Evolutionary conservation across 2,329 filamentous ascomycete species (phyloP), one percentile per base, ranked within the genome.

Genomic region (Fusarium nygamai): DNA sequence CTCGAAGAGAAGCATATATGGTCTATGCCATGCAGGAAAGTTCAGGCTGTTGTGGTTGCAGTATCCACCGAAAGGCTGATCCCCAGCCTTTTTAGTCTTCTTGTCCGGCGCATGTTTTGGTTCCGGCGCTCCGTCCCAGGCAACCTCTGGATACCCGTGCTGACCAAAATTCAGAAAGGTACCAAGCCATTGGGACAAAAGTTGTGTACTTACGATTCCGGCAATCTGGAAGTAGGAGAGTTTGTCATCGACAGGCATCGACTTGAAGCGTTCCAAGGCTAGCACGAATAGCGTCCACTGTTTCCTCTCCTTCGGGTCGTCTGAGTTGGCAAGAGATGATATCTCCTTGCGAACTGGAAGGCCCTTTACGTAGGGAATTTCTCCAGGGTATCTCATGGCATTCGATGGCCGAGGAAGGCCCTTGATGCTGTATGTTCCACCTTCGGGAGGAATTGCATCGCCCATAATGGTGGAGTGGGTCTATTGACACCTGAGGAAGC

Each of bases 1-100:
- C 53, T 73, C 70, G 6, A 73, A 74, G 2, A 73, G 39, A 0
- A 56, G n/a, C 71, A 75, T 72, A 6, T 70, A 72, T 0, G 65
- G 60, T 2, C 71, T 39, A 8, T 75, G 69, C 71, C 73, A 74
- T 8, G 64, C 59, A 1, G 68, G 69, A 10, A 72, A 72, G 20
- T 67, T 72, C 6, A 74, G 20, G 11, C 34, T 48, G n/a, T 74
- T 70, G 5, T 74, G 69, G 11, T 64, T 63, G 3, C 65, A 75
- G 9, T 72, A 75, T 5, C 65, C 53, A 2, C 71, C 61, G 20
- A 39, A 69, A 1, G 68, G 68, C 10, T 73, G 51, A 10, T 39
- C 50, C 3, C 68, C 64, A 34, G 65, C 34, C 12, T 50, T 39
- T 7, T 43, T 51, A 0, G 34, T n/a, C 6, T 36, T 39, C 7